Evolutionary conservation across 345 rosid genomes (phyloP).

Genomic region (Pistacia atlantica): DNA sequence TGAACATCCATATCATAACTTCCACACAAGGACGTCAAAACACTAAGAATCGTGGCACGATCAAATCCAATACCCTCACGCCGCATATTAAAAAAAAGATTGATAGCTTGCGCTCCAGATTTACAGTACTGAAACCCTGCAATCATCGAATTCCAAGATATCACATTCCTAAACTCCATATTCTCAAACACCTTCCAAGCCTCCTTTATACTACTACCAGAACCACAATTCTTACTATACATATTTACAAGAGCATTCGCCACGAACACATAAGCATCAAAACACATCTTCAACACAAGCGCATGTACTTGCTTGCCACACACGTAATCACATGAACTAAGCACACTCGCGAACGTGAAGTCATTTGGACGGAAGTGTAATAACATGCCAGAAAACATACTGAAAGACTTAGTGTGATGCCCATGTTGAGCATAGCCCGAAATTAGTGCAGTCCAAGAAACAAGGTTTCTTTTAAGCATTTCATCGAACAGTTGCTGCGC

Average conservation of each 20-base stretch:
- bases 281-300: conserved; percentile 61
- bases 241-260: conserved; percentile 49
- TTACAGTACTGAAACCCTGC: conserved; percentile 30
- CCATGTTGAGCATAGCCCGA: conserved; percentile 75
- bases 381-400: conserved; percentile 62
- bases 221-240: too few relatives aligned
- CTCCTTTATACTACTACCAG: too few relatives aligned
- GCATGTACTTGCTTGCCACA: conserved; percentile 34
- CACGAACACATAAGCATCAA: conserved; percentile 52
- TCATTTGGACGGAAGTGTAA: conserved; percentile 62
- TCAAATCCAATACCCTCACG: conserved; percentile 57
- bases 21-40: conserved; percentile 61
- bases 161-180: too few relatives aligned
- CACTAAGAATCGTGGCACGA: conserved; percentile 70
- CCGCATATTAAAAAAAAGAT: conserved; percentile 56
- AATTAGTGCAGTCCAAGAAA: conserved; percentile 79
- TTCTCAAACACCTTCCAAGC: too few relatives aligned
- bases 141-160: too few relatives aligned
- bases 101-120: conserved; percentile 50
- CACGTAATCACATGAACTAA: conserved; percentile 50
- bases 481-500: conserved; percentile 65
- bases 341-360: conserved; percentile 66
- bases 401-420: background rate
- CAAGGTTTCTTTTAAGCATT: conserved; percentile 69
- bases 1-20: conserved; percentile 30